Percentiles rank a stretch among this genome's conserved stretches.
These are phyloP conservation scores for Fusarium sp. DNA, from an alignment of 2,329 filamentous ascomycete genomes.

Conservation along the genomic window DNA sequence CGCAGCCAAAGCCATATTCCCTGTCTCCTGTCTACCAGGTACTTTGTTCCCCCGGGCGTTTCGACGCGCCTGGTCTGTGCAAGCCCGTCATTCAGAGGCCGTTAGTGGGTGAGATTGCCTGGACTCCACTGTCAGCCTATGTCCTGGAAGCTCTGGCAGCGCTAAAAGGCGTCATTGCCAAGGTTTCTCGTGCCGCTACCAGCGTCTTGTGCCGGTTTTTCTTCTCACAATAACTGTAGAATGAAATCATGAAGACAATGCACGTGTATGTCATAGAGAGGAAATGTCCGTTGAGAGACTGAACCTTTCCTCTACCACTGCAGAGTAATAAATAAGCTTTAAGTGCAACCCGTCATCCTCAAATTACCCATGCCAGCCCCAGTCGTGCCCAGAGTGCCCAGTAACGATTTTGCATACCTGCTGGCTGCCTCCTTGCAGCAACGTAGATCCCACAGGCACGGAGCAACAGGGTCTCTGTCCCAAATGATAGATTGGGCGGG, in stretches of 20 bases:
- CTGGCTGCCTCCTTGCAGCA: constrained; percentile 31
- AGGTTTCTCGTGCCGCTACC: constrained; percentile 11
- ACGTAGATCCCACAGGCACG: constrained; percentile 22
- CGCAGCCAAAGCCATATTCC: neutral
- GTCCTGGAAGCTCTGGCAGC: constrained; percentile 27
- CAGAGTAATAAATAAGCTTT: constrained; percentile 2
- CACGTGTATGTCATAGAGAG: neutral
- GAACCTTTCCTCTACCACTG: neutral
- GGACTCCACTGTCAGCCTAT: neutral
- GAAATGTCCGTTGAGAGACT: neutral
- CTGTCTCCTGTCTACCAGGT: neutral
- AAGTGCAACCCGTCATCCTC: constrained; percentile 8
- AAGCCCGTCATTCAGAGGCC: constrained; percentile 27
- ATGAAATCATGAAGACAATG: constrained; percentile 23
- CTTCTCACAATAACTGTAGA: neutral
- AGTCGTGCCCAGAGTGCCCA: constrained; percentile 18
- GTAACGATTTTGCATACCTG: constrained; percentile 15
- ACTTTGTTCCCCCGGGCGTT: constrained; percentile 21
- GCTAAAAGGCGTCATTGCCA: constrained; percentile 35
- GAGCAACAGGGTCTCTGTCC: constrained; percentile 12
- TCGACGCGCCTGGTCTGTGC: constrained; percentile 33
- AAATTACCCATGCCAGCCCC: constrained; percentile 17
- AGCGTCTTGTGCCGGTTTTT: constrained; percentile 21
- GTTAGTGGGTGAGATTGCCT: constrained; percentile 26
- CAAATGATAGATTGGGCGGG: neutral